A percentile compares a stretch with the other conserved stretches of the same genome.
Conservation (phyloP, 2,329 filamentous ascomycete species). For the Magnaporthiopsis rhizophila region DNA sequence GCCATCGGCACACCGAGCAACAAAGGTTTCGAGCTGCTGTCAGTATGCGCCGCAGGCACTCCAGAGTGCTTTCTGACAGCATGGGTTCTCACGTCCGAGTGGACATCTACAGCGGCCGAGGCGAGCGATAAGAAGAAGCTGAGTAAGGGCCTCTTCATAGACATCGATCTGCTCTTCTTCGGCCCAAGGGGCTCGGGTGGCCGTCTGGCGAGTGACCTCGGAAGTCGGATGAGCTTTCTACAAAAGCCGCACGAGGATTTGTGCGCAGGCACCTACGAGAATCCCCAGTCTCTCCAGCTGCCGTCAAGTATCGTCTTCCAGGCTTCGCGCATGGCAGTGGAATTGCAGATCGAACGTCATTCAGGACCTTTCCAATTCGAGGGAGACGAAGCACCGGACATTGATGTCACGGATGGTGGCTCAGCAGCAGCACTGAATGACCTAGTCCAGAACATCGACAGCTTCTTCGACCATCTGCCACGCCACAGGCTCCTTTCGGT, state of each 20-base stretch:
- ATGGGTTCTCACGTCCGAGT: not conserved
- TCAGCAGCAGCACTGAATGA: not conserved
- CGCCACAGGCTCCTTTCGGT: not conserved
- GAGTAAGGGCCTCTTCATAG: not conserved
- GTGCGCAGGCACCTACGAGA: not conserved
- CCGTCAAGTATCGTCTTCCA: not conserved
- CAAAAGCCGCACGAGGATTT: not conserved
- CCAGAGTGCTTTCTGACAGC: not conserved
- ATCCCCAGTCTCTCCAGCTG: not conserved
- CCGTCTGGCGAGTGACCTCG: not conserved
- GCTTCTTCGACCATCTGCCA: not conserved
- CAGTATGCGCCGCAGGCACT: not conserved
- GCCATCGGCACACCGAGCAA: not conserved
- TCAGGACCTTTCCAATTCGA: not conserved
- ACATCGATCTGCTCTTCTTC: not conserved
- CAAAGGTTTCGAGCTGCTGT: not conserved
- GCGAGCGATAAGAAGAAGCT: not conserved
- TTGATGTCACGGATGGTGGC: not conserved
- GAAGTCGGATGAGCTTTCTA: not conserved
- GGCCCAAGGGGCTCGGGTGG: not conserved
- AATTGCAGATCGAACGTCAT: not conserved
- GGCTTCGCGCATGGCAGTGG: not conserved
- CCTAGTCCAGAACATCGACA: slow-evolving; percentile 3
- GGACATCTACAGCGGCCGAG: not conserved
- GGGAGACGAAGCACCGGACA: not conserved